Evolutionary conservation across 148 eudicot species (phyloP), one percentile per base, ranked within the genome.

Genomic region (Euryodendron excelsum): DNA sequence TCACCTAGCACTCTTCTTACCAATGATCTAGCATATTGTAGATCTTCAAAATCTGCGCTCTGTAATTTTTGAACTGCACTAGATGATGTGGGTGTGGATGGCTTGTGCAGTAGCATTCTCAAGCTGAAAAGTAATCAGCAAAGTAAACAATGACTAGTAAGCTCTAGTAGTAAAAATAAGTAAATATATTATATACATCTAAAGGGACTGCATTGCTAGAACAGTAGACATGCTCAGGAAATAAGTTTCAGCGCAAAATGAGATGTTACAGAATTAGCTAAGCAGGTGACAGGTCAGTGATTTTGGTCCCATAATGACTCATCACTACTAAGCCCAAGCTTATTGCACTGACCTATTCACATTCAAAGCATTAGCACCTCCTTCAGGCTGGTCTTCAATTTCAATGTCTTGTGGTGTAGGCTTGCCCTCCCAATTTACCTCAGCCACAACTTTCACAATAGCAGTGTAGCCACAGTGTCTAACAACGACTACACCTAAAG

Each of bases 291-390:
- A 13, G 60, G 60, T 55, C 25, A 55, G n/a, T 5, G 7, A 41
- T 37, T 74, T 37, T 39, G 65, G 77, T 59, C 37, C 76, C 67
- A 74, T 17, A 41, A 60, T 18, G 3, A 79, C 58, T 60, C 80
- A 64, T 50, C 11, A 28, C 20, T 27, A 65, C 21, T 34, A 37
- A 56, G 44, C 21, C 64, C 25, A 58, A n/a, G 65, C 63, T 45
- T 66, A 63, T 47, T 52, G 60, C 56, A 82, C 90, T 82, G 34
- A 92, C 97, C 98, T 94, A 78, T 94, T 94, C 13, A 91, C 93
- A 80, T 94, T 94, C 87, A 94, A 79, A 66, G 97, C 97, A 87
- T 89, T 90, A 64, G 98, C 94, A 79, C 98, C 98, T 61, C 98
- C 98, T 50, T 94, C 97, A 34, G 97, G 92, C 52, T 92, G 97